Evolutionary conservation across 2,329 filamentous ascomycete species (phyloP), one percentile per base, ranked within the genome.

Genomic region (Sarocladiaceae sp.): DNA sequence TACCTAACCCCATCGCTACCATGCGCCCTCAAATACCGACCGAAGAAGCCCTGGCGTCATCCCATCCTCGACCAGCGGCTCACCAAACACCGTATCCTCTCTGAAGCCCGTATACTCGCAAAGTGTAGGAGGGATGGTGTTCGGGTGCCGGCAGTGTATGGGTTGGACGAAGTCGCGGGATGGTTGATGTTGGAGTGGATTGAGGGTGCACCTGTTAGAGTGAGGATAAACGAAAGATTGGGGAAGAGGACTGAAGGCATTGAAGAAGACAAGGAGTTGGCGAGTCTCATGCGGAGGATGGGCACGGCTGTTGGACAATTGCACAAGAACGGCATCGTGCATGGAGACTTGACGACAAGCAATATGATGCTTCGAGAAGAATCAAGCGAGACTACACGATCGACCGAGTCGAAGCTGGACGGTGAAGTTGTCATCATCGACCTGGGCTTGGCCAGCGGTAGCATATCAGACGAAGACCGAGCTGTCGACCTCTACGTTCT

Each of bases 401-500:
- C 39, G 54, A 39, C 54, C 52, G 15, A 5, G 5, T 48, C 44
- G 10, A 48, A 20, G 15, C 62, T 85, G 53, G 76, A 81, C 1
- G 92, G 90, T 2, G 87, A 95, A 51, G 80, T 99, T 53, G 84
- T 96, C 20, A 75, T 97, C 33, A 97, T 97, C 66, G 94, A 99
- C 71, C 95, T 99, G 64, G 94, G 94, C 0, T 81, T 99, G 18
- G 91, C 92, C 13, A 86, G 82, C 59, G 87, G 93, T 70, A 89
- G 85, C 56, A 72, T 82, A 17, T 84, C 88, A 58, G 93, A 97
- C 52, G 94, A 99, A 71, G 94, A 99, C 66, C 82, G 92, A 52
- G 94, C 94, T 0, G 94, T 99, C 35, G 94, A 99, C 73, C 70
- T 99, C 52, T 99, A 99, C 68, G 94, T 99, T 11, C 75, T 99